phyloP scores from a whole-genome alignment of 1,139 yeast species.

The Kodamaea sp. region DNA sequence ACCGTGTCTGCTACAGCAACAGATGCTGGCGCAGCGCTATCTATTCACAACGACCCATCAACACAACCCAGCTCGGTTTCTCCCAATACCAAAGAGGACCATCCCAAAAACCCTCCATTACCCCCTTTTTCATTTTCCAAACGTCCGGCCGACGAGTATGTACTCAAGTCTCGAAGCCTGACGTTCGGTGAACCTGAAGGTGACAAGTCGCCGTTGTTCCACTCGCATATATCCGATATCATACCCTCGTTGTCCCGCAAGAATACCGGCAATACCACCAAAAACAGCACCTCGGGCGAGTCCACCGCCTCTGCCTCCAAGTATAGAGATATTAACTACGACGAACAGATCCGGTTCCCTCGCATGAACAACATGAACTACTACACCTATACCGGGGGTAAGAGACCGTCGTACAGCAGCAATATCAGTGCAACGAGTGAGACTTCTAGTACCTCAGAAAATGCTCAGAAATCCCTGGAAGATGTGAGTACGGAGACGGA shows the following conservation, averaged over 20 bases:
- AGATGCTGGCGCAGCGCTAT: too few relatives aligned
- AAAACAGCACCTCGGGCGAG: constrained; percentile 1
- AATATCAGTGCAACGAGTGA: constrained; percentile 3
- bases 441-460: background rate
- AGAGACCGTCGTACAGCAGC: constrained; percentile 8
- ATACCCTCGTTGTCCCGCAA: constrained; percentile 18
- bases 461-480: background rate
- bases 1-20: too few relatives aligned
- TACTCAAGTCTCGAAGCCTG: constrained; percentile 1
- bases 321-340: constrained; percentile 35
- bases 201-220: constrained; percentile 15
- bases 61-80: too few relatives aligned
- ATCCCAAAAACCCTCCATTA: constrained; percentile 12
- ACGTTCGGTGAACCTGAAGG: constrained; percentile 3
- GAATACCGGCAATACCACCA: constrained; percentile 3
- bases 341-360: constrained; percentile 49
- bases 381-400: constrained; percentile 23
- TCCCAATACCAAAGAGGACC: background rate
- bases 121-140: constrained; percentile 43
- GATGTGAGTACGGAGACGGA: background rate
- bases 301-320: constrained; percentile 4
- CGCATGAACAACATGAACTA: constrained; percentile 34
- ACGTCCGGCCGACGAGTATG: constrained; percentile 32
- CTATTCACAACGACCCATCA: too few relatives aligned
- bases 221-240: constrained; percentile 36